Evolutionary conservation across 2,329 filamentous ascomycete genomes (phyloP).

Genomic region (Sordariomycetes sp.): DNA sequence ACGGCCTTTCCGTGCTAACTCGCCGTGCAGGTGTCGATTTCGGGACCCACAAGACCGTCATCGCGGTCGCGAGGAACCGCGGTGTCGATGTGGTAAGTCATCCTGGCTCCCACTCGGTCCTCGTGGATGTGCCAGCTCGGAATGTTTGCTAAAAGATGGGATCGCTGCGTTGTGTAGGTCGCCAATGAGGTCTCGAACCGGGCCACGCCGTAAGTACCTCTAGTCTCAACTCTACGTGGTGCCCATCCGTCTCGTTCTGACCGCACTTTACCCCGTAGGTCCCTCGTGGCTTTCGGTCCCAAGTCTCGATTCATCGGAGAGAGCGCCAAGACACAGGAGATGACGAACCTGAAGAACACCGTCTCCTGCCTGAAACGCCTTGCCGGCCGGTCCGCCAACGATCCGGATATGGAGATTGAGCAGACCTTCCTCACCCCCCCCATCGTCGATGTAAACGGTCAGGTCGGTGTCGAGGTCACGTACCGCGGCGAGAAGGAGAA

Average conservation of each 20-base stretch:
- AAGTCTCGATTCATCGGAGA: slow-evolving; percentile 92
- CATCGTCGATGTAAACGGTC: slow-evolving; percentile 81
- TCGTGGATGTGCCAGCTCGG: background rate
- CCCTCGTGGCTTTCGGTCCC: slow-evolving; percentile 87
- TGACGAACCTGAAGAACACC: slow-evolving; percentile 99
- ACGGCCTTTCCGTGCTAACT: background rate
- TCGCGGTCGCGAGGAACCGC: slow-evolving; percentile 94
- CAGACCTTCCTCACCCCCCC: slow-evolving; percentile 79
- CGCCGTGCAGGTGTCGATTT: slow-evolving; percentile 68
- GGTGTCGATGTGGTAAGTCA: slow-evolving; percentile 93
- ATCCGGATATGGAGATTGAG: slow-evolving; percentile 89
- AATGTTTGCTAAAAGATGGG: background rate
- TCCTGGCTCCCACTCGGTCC: background rate
- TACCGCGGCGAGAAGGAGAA: slow-evolving; percentile 92
- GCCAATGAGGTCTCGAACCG: slow-evolving; percentile 99
- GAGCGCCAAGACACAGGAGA: slow-evolving; percentile 94
- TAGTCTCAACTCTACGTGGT: background rate
- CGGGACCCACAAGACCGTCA: slow-evolving; percentile 91
- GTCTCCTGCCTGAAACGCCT: slow-evolving; percentile 87
- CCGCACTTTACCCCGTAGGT: slow-evolving; percentile 32
- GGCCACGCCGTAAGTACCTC: slow-evolving; percentile 77
- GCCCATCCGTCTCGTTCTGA: background rate
- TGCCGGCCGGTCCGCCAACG: slow-evolving; percentile 70
- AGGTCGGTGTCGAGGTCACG: slow-evolving; percentile 85
- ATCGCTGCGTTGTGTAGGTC: slow-evolving; percentile 46